Base-by-base conservation (phyloP, 441 rosid genomes). In the Jatropha podagrica region DNA sequence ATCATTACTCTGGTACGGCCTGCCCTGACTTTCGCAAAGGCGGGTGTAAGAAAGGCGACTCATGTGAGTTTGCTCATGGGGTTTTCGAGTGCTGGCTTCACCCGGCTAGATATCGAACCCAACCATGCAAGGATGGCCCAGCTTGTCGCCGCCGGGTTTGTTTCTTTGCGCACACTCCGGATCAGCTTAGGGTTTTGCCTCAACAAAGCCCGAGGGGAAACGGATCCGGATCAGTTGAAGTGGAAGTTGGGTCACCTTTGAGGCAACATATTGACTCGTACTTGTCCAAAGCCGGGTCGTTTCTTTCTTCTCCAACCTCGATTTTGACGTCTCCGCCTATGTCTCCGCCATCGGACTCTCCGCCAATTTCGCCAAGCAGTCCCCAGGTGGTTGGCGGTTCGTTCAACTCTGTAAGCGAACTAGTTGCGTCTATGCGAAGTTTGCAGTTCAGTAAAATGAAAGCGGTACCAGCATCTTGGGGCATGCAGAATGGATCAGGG, bases 81-180 rank as follows among this genome's bases (percentile, higher is more conserved):
- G 96, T 93, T n/a, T 93, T 93, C n/a, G 98, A 93, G 97, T 93
- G 97, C 79, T 93, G 98, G 98, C 97, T 93, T 7, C 97, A 93
- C 68, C 98, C 98, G 4, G 88, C 93, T 5, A 86, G 97, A 20
- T 94, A 94, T 73, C 79, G 98, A 0, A 94, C 98, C 10, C 98
- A 92, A 79, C 95, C 97, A 15, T 94, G 98, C 60, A 94, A 94
- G 77, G 98, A 92, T 62, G 97, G 98, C 0, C 74, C 81, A 32
- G 69, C 62, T n/a, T 94, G 98, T 66, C 83, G 85, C 65, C 87
- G 98, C 40, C 85, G 86, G 70, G 93, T 94, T 0, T 94, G 98
- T 77, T 94, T 94, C 84, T 94, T 94, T 11, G 98, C 98, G 65
- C 97, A 92, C 81, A 78, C 97, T 18, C 90, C 93, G 18, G 96